A percentile compares a stretch with the other conserved stretches of the same genome.
phyloP scores from a whole-genome alignment of 129 eudicot genomes.

The Centrapalus pauciflorus region DNA sequence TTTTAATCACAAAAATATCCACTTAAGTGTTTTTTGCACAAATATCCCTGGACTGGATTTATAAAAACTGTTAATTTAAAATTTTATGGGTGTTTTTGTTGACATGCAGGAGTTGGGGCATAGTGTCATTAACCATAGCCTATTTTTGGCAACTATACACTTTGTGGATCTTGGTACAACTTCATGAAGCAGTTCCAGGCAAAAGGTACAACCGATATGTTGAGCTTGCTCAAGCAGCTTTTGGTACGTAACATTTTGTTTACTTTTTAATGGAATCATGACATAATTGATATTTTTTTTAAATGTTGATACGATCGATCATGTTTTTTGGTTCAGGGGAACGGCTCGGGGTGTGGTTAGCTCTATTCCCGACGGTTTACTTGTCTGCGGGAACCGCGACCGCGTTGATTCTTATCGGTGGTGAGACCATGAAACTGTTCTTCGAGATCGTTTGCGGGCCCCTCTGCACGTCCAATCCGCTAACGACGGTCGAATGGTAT shows the following conservation, averaged over 20 bases:
- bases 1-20: no score
- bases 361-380: constrained; percentile 63
- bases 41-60: no score
- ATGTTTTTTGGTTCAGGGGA: constrained; percentile 43
- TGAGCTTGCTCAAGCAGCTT: constrained; percentile 75
- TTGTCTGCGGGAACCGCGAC: constrained; percentile 74
- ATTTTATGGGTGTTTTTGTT: background rate
- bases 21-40: no score
- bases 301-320: background rate
- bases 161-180: constrained; percentile 75
- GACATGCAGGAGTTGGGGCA: constrained; percentile 66
- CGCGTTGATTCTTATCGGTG: constrained; percentile 67
- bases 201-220: constrained; percentile 73
- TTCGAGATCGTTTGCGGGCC: constrained; percentile 40
- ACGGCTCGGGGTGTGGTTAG: constrained; percentile 48
- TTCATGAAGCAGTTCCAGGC: constrained; percentile 77
- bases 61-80: no score
- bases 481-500: constrained; percentile 58
- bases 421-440: constrained; percentile 55
- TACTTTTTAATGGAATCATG: no score
- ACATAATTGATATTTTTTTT: background rate
- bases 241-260: constrained; percentile 49
- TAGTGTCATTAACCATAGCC: constrained; percentile 43
- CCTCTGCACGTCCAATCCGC: constrained; percentile 31
- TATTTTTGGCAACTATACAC: constrained; percentile 85